A percentile compares a stretch with the other conserved stretches of the same genome.
These are phyloP conservation scores for Chrysoporthe deuterocubensis DNA, from an alignment of 2,329 filamentous ascomycete species.

Conservation along the genomic window DNA sequence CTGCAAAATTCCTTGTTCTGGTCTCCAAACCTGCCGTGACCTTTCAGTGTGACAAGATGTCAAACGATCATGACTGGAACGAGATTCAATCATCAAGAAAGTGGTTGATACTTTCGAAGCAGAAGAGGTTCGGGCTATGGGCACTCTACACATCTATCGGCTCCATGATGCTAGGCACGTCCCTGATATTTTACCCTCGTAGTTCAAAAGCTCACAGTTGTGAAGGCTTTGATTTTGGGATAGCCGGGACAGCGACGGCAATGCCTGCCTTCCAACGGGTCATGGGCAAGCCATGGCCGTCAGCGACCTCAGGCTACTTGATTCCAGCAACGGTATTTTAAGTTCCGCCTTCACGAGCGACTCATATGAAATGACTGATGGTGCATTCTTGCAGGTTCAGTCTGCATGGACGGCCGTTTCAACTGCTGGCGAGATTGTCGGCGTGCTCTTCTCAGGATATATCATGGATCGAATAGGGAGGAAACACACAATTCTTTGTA, in stretches of 20 bases:
- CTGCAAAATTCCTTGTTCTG: neutral
- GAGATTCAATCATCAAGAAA: conserved; percentile 11
- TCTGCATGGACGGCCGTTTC: conserved; percentile 25
- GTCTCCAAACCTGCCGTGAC: neutral
- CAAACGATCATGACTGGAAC: neutral
- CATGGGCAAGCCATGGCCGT: conserved; percentile 26
- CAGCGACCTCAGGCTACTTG: conserved; percentile 26
- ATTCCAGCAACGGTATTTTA: neutral
- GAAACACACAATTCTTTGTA: conserved; percentile 32
- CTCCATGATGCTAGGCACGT: conserved; percentile 28
- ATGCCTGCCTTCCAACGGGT: conserved; percentile 24
- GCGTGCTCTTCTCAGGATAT: conserved; percentile 23
- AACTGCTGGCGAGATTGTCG: conserved; percentile 25
- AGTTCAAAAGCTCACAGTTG: neutral
- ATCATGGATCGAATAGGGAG: conserved; percentile 25
- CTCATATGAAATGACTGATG: neutral
- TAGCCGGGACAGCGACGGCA: conserved; percentile 20
- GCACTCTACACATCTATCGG: conserved; percentile 27
- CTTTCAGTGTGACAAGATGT: neutral
- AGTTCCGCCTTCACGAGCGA: too few relatives aligned
- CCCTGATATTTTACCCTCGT: neutral
- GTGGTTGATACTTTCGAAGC: conserved; percentile 24
- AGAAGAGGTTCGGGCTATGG: conserved; percentile 28
- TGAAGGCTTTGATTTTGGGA: conserved; percentile 10
- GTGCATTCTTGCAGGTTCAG: neutral